Evolutionary conservation across 2,329 filamentous ascomycete species (phyloP).

Genomic region (Cucurbitaria berberidis): DNA sequence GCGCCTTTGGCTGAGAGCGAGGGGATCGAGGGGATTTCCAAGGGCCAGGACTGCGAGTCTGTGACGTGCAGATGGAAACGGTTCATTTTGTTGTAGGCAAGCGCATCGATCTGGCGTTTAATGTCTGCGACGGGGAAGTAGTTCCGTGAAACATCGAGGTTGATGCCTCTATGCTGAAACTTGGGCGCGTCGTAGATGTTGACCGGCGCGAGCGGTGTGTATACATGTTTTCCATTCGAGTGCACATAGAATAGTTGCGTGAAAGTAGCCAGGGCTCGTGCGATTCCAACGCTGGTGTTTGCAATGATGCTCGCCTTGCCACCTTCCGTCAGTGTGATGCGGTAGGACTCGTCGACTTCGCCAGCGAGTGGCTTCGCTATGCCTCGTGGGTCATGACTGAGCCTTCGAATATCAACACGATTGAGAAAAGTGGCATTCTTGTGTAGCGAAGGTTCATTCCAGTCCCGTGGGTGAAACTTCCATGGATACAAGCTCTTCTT

Average conservation of each 20-base stretch:
- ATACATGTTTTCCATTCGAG: slow-evolving; percentile 61
- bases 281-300: slow-evolving; percentile 69
- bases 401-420: slow-evolving; percentile 68
- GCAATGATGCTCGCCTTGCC: slow-evolving; percentile 70
- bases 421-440: slow-evolving; percentile 59
- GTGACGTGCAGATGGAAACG: slow-evolving; percentile 80
- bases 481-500: slow-evolving; percentile 74
- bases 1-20: slow-evolving; percentile 75
- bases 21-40: slow-evolving; percentile 78
- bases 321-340: slow-evolving; percentile 62
- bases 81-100: slow-evolving; percentile 83
- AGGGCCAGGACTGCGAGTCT: slow-evolving; percentile 84
- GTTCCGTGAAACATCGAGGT: slow-evolving; percentile 77
- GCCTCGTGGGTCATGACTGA: slow-evolving; percentile 57
- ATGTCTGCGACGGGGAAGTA: slow-evolving; percentile 73
- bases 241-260: slow-evolving; percentile 80
- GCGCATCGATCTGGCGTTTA: slow-evolving; percentile 75
- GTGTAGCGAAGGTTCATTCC: slow-evolving; percentile 64
- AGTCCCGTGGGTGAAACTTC: slow-evolving; percentile 72
- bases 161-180: slow-evolving; percentile 78
- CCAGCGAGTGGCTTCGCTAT: slow-evolving; percentile 67
- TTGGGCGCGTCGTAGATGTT: slow-evolving; percentile 73
- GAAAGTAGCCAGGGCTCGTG: slow-evolving; percentile 77
- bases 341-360: slow-evolving; percentile 78
- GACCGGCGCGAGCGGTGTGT: slow-evolving; percentile 75